Conservation (phyloP, 1,284 basidiomycete genomes). For the Microbotryomycetes sp. region DNA sequence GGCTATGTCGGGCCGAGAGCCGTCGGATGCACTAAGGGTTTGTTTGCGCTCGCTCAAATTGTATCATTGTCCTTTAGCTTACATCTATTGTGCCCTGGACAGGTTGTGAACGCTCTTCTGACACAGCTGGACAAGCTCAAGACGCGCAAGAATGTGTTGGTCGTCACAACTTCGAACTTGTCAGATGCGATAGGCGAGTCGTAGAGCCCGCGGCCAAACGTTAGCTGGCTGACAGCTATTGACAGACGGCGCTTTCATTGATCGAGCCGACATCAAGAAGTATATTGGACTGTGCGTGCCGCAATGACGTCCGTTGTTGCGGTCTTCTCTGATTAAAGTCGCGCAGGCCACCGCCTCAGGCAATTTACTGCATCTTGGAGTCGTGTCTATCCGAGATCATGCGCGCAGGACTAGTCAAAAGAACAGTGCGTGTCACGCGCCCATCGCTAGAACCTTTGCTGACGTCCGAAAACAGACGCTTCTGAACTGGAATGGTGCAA, state of each 20-base stretch:
- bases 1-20: constrained; percentile 90
- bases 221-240: neutral
- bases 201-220: neutral
- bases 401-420: constrained; percentile 61
- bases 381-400: constrained; percentile 76
- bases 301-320: neutral
- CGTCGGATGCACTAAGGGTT: constrained; percentile 87
- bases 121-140: constrained; percentile 96
- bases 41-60: neutral
- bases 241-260: constrained; percentile 86
- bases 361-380: constrained; percentile 87
- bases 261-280: constrained; percentile 93
- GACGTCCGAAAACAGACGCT: neutral
- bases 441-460: no score
- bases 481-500: constrained; percentile 2
- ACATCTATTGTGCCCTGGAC: constrained; percentile 1
- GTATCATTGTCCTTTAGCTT: neutral
- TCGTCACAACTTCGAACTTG: constrained; percentile 96
- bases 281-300: constrained; percentile 45
- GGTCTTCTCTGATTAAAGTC: neutral
- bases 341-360: constrained; percentile 47
- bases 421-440: no score
- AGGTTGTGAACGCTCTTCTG: constrained; percentile 96
- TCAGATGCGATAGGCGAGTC: constrained; percentile 79
- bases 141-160: constrained; percentile 82